These are phyloP conservation scores for Hanseniaspora pseudoguilliermondii DNA, from an alignment of 805 yeast genomes.

Conservation along the genomic window DNA sequence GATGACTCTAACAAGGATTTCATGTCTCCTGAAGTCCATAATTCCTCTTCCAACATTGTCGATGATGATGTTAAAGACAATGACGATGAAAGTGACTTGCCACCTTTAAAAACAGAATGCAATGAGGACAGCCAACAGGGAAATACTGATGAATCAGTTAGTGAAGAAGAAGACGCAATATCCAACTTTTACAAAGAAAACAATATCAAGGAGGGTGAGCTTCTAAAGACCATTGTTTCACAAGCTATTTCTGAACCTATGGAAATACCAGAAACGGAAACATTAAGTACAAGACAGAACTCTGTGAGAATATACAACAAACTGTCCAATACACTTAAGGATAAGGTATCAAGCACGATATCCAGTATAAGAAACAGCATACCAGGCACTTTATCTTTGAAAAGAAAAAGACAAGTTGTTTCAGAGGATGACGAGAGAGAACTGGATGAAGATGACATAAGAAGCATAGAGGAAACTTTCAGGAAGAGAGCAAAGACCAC, in stretches of 20 bases:
- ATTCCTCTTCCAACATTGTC: too few species aligned
- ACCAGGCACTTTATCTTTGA: not conserved
- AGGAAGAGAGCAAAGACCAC: conserved; percentile 9
- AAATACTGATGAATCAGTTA: not conserved
- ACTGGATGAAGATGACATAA: not conserved
- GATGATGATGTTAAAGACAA: too few species aligned
- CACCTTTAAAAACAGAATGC: too few species aligned
- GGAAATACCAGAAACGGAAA: not conserved
- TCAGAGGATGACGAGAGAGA: not conserved
- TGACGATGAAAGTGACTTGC: too few species aligned
- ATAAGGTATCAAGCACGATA: not conserved
- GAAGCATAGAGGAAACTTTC: not conserved
- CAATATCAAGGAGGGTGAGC: conserved; percentile 2
- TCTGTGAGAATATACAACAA: not conserved
- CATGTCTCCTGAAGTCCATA: too few species aligned
- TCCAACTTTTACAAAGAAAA: not conserved
- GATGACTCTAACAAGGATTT: too few species aligned
- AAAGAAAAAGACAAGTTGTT: not conserved
- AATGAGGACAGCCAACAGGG: not conserved
- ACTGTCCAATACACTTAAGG: not conserved
- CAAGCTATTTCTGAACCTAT: not conserved
- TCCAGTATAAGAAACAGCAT: not conserved
- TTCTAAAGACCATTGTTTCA: not conserved
- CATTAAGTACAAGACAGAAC: not conserved
- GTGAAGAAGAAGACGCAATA: not conserved